Evolutionary conservation across 768 basidiomycete genomes (phyloP).

Genomic region (Austroboletus festivus): DNA sequence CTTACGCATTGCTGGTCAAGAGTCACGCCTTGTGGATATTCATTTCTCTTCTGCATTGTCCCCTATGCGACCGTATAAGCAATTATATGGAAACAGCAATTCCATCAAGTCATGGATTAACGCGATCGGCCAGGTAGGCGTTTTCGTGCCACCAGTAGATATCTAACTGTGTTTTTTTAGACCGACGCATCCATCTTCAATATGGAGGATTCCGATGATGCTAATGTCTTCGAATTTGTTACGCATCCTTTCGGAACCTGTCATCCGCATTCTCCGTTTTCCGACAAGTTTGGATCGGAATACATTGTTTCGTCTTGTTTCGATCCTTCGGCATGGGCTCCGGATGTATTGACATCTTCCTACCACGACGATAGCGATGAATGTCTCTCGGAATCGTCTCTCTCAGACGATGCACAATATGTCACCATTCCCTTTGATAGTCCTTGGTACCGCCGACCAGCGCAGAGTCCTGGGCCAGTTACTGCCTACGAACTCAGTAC

Average conservation of each 20-base stretch:
- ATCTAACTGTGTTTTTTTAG: conserved; percentile 11
- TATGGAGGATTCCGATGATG: background rate
- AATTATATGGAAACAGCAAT: conserved; percentile 23
- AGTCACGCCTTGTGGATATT: conserved; percentile 12
- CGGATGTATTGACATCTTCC: conserved; percentile 11
- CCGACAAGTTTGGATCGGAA: conserved; percentile 22
- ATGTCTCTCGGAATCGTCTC: conserved; percentile 14
- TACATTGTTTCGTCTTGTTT: conserved; percentile 16
- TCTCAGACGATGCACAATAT: conserved; percentile 35
- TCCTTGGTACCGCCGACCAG: conserved; percentile 36
- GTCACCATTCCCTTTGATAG: conserved; percentile 38
- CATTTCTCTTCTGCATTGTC: conserved; percentile 9
- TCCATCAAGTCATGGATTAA: conserved; percentile 29
- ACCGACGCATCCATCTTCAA: conserved; percentile 8
- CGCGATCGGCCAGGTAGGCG: conserved; percentile 22
- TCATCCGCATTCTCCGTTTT: conserved; percentile 18
- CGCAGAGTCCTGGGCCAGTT: conserved; percentile 26
- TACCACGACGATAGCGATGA: conserved; percentile 23
- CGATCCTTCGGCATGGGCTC: conserved; percentile 19
- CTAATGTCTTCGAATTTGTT: conserved; percentile 12
- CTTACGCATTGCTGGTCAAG: conserved; percentile 31
- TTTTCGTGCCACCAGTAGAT: background rate
- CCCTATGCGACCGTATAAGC: conserved; percentile 8
- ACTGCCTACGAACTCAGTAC: conserved; percentile 18
- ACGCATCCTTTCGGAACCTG: conserved; percentile 17